Base-by-base conservation (phyloP, 257 asterid species). In the Solanum habrochaites region DNA sequence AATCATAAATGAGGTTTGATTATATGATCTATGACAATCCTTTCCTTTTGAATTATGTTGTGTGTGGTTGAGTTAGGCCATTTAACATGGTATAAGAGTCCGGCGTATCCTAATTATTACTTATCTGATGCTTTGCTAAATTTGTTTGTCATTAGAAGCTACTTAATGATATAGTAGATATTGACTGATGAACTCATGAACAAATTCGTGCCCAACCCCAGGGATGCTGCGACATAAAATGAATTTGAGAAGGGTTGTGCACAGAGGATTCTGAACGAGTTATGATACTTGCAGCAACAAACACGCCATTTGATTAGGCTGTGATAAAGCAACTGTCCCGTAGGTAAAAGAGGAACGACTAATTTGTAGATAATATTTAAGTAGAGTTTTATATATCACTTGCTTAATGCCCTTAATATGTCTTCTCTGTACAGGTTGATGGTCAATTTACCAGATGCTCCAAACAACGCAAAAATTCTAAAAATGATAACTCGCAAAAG, bases 381-480 rank as follows among this genome's bases (percentile, higher is more conserved):
- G 2, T 39, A 0, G 42, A 39, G 47, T 42, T 42, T 42, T 10
- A 42, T 42, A 3, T 10, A 85, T 15, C 66, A 58, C 60, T 43
- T 43, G 49, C 49, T 43, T 43, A 43, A 43, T 43, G 49, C 49
- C 49, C 49, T 43, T 43, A 10, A 43, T 43, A 11, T 43, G 49
- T 43, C 49, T 56, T 70, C 71, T 40, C 11, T 85, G 47, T 16
- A 29, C 82, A 96, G 99, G 85, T 93, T 96, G 94, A 95, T 96
- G 98, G 98, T 96, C 83, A 93, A 94, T 90, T 92, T 96, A 91
- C 98, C 98, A 71, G 98, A 96, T 92, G 93, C 98, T 92, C 85
- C 96, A 35, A 96, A 94, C 89, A 92, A 98, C 87, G 98, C 92
- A 37, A 96, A 95, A 91, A 95, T 96, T 74, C 93, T 96, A 1